A percentile compares a stretch with the other conserved stretches of the same genome.
These are phyloP conservation scores for Tulasnella sp. DNA, from an alignment of 768 basidiomycete genomes.

Conservation along the genomic window DNA sequence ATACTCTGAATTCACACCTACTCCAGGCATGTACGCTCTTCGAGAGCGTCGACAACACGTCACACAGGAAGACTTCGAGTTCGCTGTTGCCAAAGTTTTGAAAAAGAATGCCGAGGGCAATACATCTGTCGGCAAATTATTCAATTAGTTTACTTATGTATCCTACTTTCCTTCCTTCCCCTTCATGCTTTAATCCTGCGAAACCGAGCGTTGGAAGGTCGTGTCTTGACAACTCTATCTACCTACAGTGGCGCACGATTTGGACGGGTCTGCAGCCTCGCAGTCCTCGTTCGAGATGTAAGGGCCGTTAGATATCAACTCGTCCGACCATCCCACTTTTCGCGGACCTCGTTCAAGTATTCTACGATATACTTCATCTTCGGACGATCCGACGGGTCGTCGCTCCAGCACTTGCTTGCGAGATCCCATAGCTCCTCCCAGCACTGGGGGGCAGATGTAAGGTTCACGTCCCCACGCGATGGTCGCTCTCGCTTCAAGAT, in stretches of 20 bases:
- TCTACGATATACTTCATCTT: background rate
- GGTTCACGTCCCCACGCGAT: background rate
- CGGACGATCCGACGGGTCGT: background rate
- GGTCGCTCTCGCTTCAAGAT: background rate
- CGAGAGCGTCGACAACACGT: slow-evolving; percentile 95
- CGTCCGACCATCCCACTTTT: background rate
- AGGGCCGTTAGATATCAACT: background rate
- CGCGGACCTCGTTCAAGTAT: background rate
- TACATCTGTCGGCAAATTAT: slow-evolving; percentile 92
- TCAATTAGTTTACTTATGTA: slow-evolving; percentile 49
- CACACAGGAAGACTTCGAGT: slow-evolving; percentile 98
- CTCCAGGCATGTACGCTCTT: slow-evolving; percentile 90
- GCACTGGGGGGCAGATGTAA: background rate
- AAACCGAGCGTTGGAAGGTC: no score
- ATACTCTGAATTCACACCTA: slow-evolving; percentile 17
- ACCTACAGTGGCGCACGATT: no score
- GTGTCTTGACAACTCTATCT: no score
- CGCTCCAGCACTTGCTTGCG: slow-evolving; percentile 12
- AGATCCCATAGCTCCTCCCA: slow-evolving; percentile 11
- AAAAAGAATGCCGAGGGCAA: slow-evolving; percentile 98
- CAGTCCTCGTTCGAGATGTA: no score
- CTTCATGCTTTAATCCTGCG: no score
- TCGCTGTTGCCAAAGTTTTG: slow-evolving; percentile 71
- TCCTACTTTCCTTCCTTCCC: no score
- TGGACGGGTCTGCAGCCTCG: no score